A percentile compares a stretch with the other conserved stretches of the same genome.
phyloP scores from a whole-genome alignment of 108 stramenopile genomes.

The Bacterosira constricta region DNA sequence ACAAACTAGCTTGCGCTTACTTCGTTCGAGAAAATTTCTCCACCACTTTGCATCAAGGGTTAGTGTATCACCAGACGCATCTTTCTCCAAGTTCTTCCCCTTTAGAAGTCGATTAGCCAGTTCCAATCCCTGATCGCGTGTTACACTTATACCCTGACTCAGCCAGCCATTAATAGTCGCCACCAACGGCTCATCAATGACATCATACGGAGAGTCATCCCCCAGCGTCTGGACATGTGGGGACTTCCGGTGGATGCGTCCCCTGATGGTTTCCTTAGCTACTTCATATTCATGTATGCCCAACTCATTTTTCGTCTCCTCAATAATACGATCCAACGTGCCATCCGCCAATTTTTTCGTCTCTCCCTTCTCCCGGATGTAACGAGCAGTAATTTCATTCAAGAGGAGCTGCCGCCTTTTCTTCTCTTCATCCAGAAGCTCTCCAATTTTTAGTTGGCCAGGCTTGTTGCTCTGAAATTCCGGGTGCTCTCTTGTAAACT shows the following conservation, averaged over 20 bases:
- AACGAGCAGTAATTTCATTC: conserved; percentile 23
- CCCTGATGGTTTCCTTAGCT: conserved; percentile 7
- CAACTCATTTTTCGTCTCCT: conserved; percentile 18
- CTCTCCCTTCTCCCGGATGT: conserved; percentile 11
- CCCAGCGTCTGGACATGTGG: conserved; percentile 5
- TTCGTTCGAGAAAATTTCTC: conserved; percentile 9
- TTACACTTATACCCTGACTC: conserved; percentile 4
- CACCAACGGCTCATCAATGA: conserved; percentile 16
- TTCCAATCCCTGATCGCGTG: conserved; percentile 15
- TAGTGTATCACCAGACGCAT: conserved; percentile 2
- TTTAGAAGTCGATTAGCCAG: conserved; percentile 6
- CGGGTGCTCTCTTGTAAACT: conserved; percentile 10
- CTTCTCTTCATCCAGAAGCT: conserved; percentile 14
- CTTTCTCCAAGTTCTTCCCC: conserved; percentile 14
- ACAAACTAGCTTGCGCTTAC: conserved; percentile 3
- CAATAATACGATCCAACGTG: not conserved
- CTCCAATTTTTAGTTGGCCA: conserved; percentile 1
- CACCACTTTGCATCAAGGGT: conserved; percentile 25
- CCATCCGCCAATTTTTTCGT: conserved; percentile 13
- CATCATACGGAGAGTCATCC: conserved; percentile 2
- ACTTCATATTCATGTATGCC: conserved; percentile 29
- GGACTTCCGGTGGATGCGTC: conserved; percentile 12
- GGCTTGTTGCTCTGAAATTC: not conserved
- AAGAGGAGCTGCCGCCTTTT: conserved; percentile 9
- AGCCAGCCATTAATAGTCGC: conserved; percentile 16